Evolutionary conservation across 2,329 filamentous ascomycete species (phyloP).

Genomic region (Fusarium temperatum): DNA sequence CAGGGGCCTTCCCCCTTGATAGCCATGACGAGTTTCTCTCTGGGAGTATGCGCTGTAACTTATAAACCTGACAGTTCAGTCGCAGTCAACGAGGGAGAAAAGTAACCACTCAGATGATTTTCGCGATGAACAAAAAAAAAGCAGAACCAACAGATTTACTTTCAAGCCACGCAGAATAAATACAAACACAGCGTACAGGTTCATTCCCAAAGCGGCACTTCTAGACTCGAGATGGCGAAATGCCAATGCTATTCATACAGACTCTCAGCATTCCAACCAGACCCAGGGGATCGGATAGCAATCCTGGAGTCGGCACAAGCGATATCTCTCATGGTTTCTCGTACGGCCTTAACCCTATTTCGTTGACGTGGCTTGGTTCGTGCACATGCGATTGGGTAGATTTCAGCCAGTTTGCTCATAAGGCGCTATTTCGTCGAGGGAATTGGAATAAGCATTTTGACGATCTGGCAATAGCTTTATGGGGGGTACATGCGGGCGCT

Average conservation of each 20-base stretch:
- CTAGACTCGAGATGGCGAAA: background rate
- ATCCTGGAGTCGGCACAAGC: background rate
- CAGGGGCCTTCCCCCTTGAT: slow-evolving; percentile 31
- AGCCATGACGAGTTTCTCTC: slow-evolving; percentile 7
- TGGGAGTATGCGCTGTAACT: background rate
- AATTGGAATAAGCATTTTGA: background rate
- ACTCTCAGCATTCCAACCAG: background rate
- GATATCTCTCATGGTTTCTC: background rate
- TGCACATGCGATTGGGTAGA: background rate
- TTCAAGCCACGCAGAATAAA: background rate
- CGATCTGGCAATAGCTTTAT: background rate
- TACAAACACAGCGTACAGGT: background rate
- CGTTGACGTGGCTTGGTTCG: background rate
- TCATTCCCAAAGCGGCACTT: background rate
- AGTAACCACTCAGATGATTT: background rate
- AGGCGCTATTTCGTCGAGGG: background rate
- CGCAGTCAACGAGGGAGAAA: background rate
- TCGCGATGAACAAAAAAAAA: background rate
- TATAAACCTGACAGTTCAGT: background rate
- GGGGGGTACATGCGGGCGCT: background rate
- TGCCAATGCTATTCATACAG: background rate
- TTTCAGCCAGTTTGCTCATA: background rate
- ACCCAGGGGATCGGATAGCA: background rate
- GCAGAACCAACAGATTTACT: background rate
- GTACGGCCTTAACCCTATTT: background rate